Evolutionary conservation across 75 land plant species (phyloP).

Genomic region (Azolla pinnata): DNA sequence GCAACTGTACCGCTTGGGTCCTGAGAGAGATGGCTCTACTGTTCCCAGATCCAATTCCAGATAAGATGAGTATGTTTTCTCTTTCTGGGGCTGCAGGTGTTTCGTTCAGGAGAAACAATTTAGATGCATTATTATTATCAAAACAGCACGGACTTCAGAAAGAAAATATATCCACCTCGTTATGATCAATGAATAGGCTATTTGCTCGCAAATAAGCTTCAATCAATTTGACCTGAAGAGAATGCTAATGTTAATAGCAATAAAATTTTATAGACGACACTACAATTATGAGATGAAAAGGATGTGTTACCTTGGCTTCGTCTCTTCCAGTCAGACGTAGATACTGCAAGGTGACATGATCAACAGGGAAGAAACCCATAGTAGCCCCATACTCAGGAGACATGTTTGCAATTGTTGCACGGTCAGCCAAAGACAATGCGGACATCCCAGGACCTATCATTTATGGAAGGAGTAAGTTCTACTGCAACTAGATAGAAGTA

Average conservation of each 20-base stretch:
- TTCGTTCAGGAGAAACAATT: no score
- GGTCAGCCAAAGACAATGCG: conserved; percentile 70
- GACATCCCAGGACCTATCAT: conserved; percentile 76
- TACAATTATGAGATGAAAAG: no score
- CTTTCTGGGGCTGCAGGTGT: conserved; percentile 78
- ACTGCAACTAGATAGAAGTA: no score
- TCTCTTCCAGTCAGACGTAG: conserved; percentile 75
- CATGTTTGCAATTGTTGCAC: conserved; percentile 95
- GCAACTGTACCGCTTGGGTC: conserved; percentile 68
- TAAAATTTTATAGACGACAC: no score
- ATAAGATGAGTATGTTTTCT: conserved; percentile 71
- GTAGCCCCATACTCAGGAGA: conserved; percentile 96
- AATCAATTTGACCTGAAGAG: conserved; percentile 61
- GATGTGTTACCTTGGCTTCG: conserved; percentile 49
- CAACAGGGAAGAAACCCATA: conserved; percentile 95
- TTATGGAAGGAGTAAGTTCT: no score
- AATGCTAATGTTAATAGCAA: no score
- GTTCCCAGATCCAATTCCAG: conserved; percentile 50
- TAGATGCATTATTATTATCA: no score
- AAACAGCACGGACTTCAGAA: no score
- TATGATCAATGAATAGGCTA: conserved; percentile 77
- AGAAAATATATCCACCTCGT: no score
- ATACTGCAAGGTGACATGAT: conserved; percentile 75
- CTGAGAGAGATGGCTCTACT: conserved; percentile 80
- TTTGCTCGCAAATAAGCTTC: conserved; percentile 80